Percentiles rank a stretch among this genome's conserved stretches.
phyloP scores from a whole-genome alignment of 768 basidiomycete species.

The Polyporus arcularius region DNA sequence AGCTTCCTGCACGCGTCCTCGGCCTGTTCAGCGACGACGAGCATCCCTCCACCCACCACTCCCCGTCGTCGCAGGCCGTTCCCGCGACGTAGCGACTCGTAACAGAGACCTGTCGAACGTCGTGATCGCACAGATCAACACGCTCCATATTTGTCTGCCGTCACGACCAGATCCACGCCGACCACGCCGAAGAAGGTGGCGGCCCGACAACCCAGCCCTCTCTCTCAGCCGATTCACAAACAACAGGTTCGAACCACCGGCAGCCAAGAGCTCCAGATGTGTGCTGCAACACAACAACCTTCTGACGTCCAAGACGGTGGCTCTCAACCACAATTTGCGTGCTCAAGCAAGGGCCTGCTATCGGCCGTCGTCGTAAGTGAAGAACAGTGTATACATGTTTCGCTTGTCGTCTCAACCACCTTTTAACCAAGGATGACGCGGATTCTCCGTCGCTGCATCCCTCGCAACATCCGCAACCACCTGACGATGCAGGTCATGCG shows the following conservation, averaged over 20 bases:
- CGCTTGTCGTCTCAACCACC: background rate
- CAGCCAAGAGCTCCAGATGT: constrained; percentile 7
- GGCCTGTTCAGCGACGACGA: background rate
- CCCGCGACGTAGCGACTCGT: background rate
- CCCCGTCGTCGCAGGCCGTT: background rate
- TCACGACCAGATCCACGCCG: constrained; percentile 7
- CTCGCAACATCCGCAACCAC: constrained; percentile 8
- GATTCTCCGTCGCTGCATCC: background rate
- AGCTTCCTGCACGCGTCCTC: background rate
- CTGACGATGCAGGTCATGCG: constrained; percentile 1
- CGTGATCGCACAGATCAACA: background rate
- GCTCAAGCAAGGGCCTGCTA: background rate
- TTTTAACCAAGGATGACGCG: background rate
- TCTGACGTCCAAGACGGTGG: background rate
- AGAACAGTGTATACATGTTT: background rate
- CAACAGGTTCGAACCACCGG: background rate
- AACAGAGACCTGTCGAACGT: constrained; percentile 2
- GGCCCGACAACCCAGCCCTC: background rate
- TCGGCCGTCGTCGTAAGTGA: constrained; percentile 8
- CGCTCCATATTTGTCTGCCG: constrained; percentile 10
- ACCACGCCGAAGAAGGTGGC: constrained; percentile 6
- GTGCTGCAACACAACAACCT: constrained; percentile 9
- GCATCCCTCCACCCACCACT: background rate
- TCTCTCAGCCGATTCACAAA: background rate
- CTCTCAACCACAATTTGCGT: background rate